Percentiles rank a stretch among this genome's conserved stretches.
phyloP scores from a whole-genome alignment of 768 basidiomycete genomes.

The Peribolospora baueri region DNA sequence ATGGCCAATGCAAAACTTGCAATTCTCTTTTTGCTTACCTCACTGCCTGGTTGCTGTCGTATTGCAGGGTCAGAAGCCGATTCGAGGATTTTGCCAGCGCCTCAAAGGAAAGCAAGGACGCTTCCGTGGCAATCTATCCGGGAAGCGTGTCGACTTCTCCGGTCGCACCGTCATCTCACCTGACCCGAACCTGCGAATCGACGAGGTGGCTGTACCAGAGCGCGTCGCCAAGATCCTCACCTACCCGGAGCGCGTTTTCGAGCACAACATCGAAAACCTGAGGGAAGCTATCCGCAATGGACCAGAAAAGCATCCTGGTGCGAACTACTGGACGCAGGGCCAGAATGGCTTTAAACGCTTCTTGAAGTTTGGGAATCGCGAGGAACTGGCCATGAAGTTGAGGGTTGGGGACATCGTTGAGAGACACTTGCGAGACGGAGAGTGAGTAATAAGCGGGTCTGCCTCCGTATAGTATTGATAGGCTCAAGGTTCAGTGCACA shows the following conservation, averaged over 20 bases:
- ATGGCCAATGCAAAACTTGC: background rate
- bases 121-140: constrained; percentile 90
- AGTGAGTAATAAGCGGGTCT: constrained; percentile 23
- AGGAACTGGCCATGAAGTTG: constrained; percentile 53
- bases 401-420: constrained; percentile 80
- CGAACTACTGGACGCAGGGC: constrained; percentile 68
- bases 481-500: background rate
- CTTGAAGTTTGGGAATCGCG: constrained; percentile 60
- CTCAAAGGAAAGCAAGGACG: constrained; percentile 97
- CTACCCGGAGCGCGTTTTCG: constrained; percentile 83
- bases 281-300: constrained; percentile 64
- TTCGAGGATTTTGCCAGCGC: constrained; percentile 90
- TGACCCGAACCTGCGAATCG: constrained; percentile 93
- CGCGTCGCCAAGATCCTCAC: constrained; percentile 84
- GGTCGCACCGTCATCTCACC: constrained; percentile 96
- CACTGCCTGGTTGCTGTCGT: background rate
- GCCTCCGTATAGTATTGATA: background rate
- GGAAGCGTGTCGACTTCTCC: constrained; percentile 97
- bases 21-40: background rate
- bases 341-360: constrained; percentile 56
- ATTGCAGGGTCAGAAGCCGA: constrained; percentile 54
- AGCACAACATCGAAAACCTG: constrained; percentile 60
- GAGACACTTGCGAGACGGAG: constrained; percentile 79
- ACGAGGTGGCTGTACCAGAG: constrained; percentile 87
- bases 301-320: constrained; percentile 73